Base-by-base conservation (phyloP, 257 asterid species). In the Solanum neorickii region DNA sequence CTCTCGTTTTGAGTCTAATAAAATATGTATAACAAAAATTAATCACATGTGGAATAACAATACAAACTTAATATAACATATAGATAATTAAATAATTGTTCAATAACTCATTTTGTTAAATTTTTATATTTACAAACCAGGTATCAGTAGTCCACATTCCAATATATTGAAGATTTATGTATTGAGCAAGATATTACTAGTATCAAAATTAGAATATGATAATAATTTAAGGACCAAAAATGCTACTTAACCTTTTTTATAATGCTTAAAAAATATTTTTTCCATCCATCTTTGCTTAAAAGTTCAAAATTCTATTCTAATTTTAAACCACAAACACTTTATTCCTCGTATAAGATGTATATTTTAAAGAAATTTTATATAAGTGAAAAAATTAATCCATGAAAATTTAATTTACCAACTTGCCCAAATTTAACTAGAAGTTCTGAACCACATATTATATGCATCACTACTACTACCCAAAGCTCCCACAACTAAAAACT, bases 1-100 rank as follows among this genome's bases (percentile, higher is more conserved):
- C 76, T 93, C 75, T 93, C 95, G 85, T 85, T 88, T 66, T 89
- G 95, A 44, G 89, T 92, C 97, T 95, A 14, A 14, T 94, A 1
- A 14, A 33, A 83, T 83, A 7, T n/a, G 9, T 52, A 52, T 16
- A 52, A 15, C 16, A 13, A 49, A 35, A 35, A 31, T 18, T 18
- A 9, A 83, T 52, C 27, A 83, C 18, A 52, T 60, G 21, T 20
- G 7, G 0, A 60, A 10, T 21, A 23, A 60, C 68, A 60, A 60
- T 56, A 21, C 14, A 60, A 60, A 60, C 6, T 9, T 21, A 21
- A 60, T 27, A 21, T 60, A 60, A 9, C 27, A 21, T 13, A 60
- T 21, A 59, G 13, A 3, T 59, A 59, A 20, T 20, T 59, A 59
- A 59, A 23, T 59, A 9, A 59, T 59, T 59, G 66, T 29, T 2